Percentiles rank a stretch among this genome's conserved stretches.
These are phyloP conservation scores for Elaeis oleifera DNA, from an alignment of 202 grass and related monocot genomes.

Conservation along the genomic window DNA sequence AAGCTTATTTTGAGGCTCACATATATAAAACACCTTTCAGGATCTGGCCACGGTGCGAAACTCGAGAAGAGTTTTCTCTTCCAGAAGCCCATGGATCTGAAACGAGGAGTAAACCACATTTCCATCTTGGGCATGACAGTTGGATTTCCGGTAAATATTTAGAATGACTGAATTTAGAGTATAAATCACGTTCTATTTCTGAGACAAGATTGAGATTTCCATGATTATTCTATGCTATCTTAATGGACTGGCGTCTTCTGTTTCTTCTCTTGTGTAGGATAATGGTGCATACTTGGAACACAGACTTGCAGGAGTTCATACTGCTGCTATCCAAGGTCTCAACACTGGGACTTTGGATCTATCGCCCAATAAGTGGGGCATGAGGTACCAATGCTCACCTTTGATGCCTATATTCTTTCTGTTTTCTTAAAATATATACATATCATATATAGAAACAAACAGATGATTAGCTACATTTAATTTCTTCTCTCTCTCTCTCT, in stretches of 20 bases:
- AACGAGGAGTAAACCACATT: slow-evolving; percentile 61
- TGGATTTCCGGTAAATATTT: slow-evolving; percentile 55
- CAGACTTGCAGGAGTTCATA: slow-evolving; percentile 51
- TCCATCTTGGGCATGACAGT: slow-evolving; percentile 36
- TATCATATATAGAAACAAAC: too few relatives aligned
- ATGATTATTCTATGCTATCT: too few relatives aligned
- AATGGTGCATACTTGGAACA: slow-evolving; percentile 66
- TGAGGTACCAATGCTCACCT: slow-evolving; percentile 34
- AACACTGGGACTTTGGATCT: slow-evolving; percentile 87
- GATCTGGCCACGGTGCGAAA: slow-evolving; percentile 56
- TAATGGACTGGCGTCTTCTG: background rate
- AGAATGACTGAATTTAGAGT: background rate
- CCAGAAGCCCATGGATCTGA: slow-evolving; percentile 47
- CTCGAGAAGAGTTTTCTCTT: slow-evolving; percentile 70
- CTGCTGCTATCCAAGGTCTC: slow-evolving; percentile 62
- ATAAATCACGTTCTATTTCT: too few relatives aligned
- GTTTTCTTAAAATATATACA: too few relatives aligned
- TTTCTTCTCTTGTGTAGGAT: slow-evolving; percentile 35
- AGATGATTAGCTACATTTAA: too few relatives aligned
- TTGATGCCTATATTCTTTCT: background rate
- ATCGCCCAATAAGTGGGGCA: slow-evolving; percentile 62
- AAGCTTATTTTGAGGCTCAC: too few relatives aligned
- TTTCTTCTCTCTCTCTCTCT: too few relatives aligned
- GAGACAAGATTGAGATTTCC: too few relatives aligned
- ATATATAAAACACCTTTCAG: slow-evolving; percentile 22